Evolutionary conservation across 495 filamentous ascomycete species (phyloP).

Genomic region (Hypoxylon fragiforme): DNA sequence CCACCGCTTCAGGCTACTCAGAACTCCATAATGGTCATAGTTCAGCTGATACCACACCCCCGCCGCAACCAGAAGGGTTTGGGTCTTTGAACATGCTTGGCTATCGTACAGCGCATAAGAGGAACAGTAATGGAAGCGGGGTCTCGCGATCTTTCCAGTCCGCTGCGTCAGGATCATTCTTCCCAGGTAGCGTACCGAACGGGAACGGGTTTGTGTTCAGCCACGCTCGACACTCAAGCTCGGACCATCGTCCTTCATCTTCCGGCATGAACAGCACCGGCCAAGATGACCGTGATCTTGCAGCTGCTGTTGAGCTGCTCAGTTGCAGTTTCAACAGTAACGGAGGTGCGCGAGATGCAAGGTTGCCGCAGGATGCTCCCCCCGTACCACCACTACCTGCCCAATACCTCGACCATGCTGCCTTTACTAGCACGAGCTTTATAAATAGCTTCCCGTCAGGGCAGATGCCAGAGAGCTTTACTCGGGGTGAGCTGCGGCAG

Average conservation of each 20-base stretch:
- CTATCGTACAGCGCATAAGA: slow-evolving; percentile 56
- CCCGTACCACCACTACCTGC: slow-evolving; percentile 84
- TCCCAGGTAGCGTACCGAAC: slow-evolving; percentile 54
- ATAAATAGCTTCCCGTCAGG: slow-evolving; percentile 57
- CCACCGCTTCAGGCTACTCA: slow-evolving; percentile 75
- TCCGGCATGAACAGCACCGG: slow-evolving; percentile 63
- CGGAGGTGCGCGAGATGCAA: slow-evolving; percentile 63
- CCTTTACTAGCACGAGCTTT: slow-evolving; percentile 50
- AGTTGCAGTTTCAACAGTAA: slow-evolving; percentile 88
- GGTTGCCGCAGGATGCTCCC: slow-evolving; percentile 74
- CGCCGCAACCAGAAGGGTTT: slow-evolving; percentile 60
- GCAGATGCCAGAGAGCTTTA: slow-evolving; percentile 54
- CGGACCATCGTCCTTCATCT: slow-evolving; percentile 62
- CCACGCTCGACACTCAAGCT: slow-evolving; percentile 59
- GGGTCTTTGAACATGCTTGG: slow-evolving; percentile 44
- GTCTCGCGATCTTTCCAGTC: slow-evolving; percentile 89
- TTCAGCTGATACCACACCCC: slow-evolving; percentile 71
- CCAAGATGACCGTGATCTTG: slow-evolving; percentile 78
- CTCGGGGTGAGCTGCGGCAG: slow-evolving; percentile 48
- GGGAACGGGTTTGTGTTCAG: slow-evolving; percentile 53
- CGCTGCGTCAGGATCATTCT: slow-evolving; percentile 57
- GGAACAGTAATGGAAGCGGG: slow-evolving; percentile 66
- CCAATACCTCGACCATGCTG: slow-evolving; percentile 61
- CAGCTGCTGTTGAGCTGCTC: slow-evolving; percentile 84
- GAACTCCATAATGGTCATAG: slow-evolving; percentile 70